Percentiles rank a stretch among this genome's conserved stretches.
phyloP scores from a whole-genome alignment of 2,329 filamentous ascomycete genomes.

The Mycosphaerella sp. region DNA sequence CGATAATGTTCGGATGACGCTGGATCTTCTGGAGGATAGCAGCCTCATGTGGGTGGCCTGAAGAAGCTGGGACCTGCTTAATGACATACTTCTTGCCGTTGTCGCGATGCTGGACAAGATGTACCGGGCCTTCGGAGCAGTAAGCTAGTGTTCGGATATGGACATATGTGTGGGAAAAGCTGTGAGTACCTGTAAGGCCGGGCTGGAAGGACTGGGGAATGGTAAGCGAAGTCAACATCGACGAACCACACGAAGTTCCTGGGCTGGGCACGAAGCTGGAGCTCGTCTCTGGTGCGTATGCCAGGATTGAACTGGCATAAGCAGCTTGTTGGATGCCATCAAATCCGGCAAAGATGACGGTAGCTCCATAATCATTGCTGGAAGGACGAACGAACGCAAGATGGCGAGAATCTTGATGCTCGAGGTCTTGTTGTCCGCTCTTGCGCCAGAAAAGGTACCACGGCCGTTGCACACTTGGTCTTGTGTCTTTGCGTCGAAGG shows the following conservation, averaged over 20 bases:
- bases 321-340: slow-evolving; percentile 7
- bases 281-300: not conserved
- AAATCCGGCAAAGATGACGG: slow-evolving; percentile 3
- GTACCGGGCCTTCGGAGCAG: slow-evolving; percentile 12
- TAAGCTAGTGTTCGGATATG: slow-evolving; percentile 7
- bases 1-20: slow-evolving; percentile 13
- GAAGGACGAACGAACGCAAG: not conserved
- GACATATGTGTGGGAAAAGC: slow-evolving; percentile 9
- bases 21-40: not conserved
- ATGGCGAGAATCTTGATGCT: not conserved
- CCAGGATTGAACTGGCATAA: not conserved
- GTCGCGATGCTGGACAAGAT: slow-evolving; percentile 7
- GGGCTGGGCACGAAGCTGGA: not conserved
- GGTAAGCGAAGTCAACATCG: not conserved
- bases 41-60: not conserved
- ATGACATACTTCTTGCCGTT: slow-evolving; percentile 12
- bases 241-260: not conserved
- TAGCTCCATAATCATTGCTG: slow-evolving; percentile 6
- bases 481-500: not conserved
- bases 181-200: not conserved
- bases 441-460: slow-evolving; percentile 9
- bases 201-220: not conserved
- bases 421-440: slow-evolving; percentile 4
- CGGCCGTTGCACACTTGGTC: not conserved
- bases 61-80: slow-evolving; percentile 7